A percentile compares a stretch with the other conserved stretches of the same genome.
Evolutionary conservation across 345 rosid species (phyloP).

Genomic region (Leavenworthia alabamica): DNA sequence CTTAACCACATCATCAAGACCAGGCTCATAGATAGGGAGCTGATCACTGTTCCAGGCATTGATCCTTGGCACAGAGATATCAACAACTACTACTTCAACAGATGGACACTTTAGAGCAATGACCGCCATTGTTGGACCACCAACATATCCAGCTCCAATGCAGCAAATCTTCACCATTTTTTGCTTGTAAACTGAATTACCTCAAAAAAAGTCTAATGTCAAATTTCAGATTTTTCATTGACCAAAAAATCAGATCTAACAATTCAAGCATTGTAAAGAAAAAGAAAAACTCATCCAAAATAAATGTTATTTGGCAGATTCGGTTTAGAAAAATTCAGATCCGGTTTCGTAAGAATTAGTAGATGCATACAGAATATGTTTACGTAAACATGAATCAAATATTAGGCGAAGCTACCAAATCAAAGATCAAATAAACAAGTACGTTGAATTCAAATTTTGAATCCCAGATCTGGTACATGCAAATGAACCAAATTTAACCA

Average conservation of each 20-base stretch:
- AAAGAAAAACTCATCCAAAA: not conserved
- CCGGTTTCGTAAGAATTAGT: conserved; percentile 1
- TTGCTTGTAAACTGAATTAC: conserved; percentile 21
- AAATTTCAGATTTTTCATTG: not conserved
- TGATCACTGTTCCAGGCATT: conserved; percentile 82
- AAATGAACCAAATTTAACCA: no score
- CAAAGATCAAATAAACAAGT: no score
- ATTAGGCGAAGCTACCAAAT: no score
- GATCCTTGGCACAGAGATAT: conserved; percentile 71
- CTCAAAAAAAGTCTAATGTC: not conserved
- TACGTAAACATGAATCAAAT: no score
- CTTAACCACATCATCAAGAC: conserved; percentile 76
- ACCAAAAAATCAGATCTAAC: conserved; percentile 7
- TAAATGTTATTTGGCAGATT: not conserved
- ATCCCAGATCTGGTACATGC: no score
- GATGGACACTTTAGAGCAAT: conserved; percentile 88
- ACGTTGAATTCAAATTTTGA: no score
- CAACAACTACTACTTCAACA: conserved; percentile 84
- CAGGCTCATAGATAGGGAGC: conserved; percentile 92
- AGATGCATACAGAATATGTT: conserved; percentile 7
- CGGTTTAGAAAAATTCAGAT: not conserved
- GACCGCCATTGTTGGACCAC: conserved; percentile 96
- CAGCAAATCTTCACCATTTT: conserved; percentile 96
- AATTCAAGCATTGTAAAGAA: not conserved
- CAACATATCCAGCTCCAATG: conserved; percentile 96